These are phyloP conservation scores for Salix viminalis DNA, from an alignment of 345 rosid genomes.

Conservation along the genomic window DNA sequence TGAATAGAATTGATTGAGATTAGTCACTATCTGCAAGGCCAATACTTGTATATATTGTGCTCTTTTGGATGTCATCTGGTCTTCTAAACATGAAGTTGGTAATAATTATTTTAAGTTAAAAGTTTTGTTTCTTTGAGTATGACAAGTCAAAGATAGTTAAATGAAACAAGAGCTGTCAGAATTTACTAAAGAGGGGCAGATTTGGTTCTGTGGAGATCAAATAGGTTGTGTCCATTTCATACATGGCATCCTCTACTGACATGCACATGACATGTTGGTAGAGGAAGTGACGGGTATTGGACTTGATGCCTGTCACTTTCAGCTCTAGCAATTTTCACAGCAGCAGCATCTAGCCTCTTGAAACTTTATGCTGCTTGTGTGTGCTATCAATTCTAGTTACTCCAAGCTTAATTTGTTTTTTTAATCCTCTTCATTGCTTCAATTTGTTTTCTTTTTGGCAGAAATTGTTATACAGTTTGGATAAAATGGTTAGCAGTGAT, in stretches of 20 bases:
- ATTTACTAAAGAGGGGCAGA: neutral
- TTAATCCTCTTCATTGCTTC: slow-evolving; percentile 3
- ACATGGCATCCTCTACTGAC: neutral
- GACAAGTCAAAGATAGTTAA: neutral
- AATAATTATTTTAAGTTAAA: neutral
- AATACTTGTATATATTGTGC: neutral
- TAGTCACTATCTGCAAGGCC: too few relatives aligned
- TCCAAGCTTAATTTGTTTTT: neutral
- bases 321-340: neutral
- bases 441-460: slow-evolving; percentile 29
- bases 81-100: neutral
- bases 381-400: neutral
- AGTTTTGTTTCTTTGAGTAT: neutral
- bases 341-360: neutral
- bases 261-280: neutral
- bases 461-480: slow-evolving; percentile 76
- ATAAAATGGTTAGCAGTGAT: slow-evolving; percentile 67
- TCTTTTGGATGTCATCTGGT: neutral
- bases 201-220: neutral
- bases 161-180: neutral
- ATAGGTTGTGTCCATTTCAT: neutral
- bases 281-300: neutral
- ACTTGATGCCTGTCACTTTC: neutral
- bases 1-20: too few relatives aligned
- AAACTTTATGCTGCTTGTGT: slow-evolving; percentile 2